These are phyloP conservation scores for Wallemia mellicola DNA, from an alignment of 1,284 basidiomycete species.

Conservation along the genomic window DNA sequence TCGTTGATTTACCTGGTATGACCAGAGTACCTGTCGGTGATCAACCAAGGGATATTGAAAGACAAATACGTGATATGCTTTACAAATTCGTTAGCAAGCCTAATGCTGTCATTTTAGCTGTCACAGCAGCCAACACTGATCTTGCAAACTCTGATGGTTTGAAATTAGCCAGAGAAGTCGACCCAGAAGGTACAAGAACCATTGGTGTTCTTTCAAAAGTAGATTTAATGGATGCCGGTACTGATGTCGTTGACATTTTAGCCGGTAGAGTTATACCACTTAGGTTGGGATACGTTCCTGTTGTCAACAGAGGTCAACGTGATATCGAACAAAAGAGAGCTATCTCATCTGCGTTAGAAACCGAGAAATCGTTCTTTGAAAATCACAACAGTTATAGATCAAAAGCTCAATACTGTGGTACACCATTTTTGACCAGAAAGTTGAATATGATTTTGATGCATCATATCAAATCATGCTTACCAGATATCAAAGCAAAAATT, in stretches of 20 bases:
- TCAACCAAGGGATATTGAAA: constrained; percentile 90
- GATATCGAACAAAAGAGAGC: constrained; percentile 73
- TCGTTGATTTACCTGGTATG: constrained; percentile 85
- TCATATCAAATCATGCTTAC: constrained; percentile 81
- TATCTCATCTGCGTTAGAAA: constrained; percentile 56
- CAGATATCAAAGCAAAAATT: constrained; percentile 88
- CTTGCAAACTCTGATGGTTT: constrained; percentile 93
- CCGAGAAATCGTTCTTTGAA: constrained; percentile 77
- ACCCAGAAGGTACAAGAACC: constrained; percentile 76
- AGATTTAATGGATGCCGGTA: constrained; percentile 87
- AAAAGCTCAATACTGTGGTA: constrained; percentile 88
- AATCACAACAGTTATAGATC: constrained; percentile 68
- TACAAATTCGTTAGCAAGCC: constrained; percentile 85
- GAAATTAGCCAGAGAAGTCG: constrained; percentile 83
- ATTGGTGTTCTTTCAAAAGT: constrained; percentile 96
- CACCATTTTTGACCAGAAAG: constrained; percentile 84
- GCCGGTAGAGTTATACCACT: constrained; percentile 83
- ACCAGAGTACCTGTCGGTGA: constrained; percentile 79
- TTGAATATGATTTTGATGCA: constrained; percentile 85
- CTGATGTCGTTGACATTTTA: constrained; percentile 92
- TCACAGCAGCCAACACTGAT: constrained; percentile 85
- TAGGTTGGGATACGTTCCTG: constrained; percentile 82
- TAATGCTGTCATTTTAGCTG: constrained; percentile 52
- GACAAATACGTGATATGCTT: constrained; percentile 89
- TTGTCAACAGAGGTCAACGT: constrained; percentile 83